phyloP scores from a whole-genome alignment of 768 basidiomycete species.

The Amanita pseudoporphyria region DNA sequence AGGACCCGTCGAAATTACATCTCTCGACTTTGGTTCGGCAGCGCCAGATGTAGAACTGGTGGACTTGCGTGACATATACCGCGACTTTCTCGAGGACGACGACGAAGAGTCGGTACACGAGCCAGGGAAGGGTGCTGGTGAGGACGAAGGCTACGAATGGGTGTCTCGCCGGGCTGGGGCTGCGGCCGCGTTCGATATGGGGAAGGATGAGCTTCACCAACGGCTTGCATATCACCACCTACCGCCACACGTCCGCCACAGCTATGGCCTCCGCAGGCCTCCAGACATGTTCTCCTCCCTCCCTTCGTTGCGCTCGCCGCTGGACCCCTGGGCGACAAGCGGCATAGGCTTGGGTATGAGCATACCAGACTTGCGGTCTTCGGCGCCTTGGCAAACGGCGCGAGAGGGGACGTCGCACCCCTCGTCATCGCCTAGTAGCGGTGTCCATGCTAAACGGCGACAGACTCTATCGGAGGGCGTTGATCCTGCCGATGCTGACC shows the following conservation, averaged over 20 bases:
- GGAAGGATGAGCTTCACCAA: constrained; percentile 39
- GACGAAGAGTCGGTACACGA: constrained; percentile 43
- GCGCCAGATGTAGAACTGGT: constrained; percentile 84
- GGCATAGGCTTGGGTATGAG: not conserved
- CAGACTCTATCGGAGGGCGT: not conserved
- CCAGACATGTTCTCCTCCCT: constrained; percentile 51
- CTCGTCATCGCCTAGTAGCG: constrained; percentile 2
- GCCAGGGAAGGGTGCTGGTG: constrained; percentile 44
- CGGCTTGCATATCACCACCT: constrained; percentile 49
- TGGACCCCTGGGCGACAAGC: constrained; percentile 11
- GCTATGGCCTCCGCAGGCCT: constrained; percentile 46
- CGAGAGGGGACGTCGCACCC: not conserved
- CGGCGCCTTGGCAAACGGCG: not conserved
- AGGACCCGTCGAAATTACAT: constrained; percentile 81
- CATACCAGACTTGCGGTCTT: constrained; percentile 3
- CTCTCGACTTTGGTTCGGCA: constrained; percentile 78
- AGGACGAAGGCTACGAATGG: constrained; percentile 80
- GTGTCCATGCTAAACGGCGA: not conserved
- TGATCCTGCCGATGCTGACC: not conserved
- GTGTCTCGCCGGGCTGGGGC: constrained; percentile 48
- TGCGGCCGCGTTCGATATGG: constrained; percentile 19
- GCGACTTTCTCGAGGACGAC: constrained; percentile 87
- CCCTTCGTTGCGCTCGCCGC: constrained; percentile 33
- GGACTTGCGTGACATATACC: constrained; percentile 89
- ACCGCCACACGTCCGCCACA: constrained; percentile 66